A percentile compares a stretch with the other conserved stretches of the same genome.
Conservation (phyloP, 257 asterid genomes). For the Anisodus acutangulus region DNA sequence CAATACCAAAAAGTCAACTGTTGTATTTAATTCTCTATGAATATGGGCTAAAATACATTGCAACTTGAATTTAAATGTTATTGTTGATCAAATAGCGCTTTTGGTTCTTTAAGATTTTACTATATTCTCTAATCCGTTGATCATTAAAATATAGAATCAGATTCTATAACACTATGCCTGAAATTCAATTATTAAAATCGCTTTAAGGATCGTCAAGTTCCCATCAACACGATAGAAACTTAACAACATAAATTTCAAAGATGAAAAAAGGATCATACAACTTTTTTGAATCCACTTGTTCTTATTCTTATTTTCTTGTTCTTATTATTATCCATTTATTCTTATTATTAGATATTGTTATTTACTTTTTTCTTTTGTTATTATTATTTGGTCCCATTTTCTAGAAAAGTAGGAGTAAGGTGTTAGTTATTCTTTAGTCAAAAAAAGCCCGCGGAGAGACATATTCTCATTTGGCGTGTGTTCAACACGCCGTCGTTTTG, state of each 20-base stretch:
- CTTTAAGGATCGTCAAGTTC: background rate
- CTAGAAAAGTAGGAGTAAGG: background rate
- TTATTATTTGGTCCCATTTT: background rate
- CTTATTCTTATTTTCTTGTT: background rate
- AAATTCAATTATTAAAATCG: background rate
- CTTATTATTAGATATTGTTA: background rate
- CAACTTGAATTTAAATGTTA: background rate
- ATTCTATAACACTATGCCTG: background rate
- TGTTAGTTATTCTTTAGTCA: conserved; percentile 14
- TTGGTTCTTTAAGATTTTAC: background rate
- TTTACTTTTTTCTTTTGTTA: background rate
- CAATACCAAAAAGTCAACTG: background rate
- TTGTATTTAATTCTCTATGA: background rate
- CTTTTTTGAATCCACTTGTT: background rate
- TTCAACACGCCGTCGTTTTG: conserved; percentile 40
- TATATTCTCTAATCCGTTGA: background rate
- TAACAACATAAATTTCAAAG: background rate
- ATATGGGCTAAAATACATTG: background rate
- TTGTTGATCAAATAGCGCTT: background rate
- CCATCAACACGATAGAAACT: background rate
- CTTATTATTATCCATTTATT: background rate
- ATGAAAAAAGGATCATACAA: background rate
- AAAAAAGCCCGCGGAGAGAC: conserved; percentile 29
- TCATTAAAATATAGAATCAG: background rate
- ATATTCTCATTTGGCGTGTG: conserved; percentile 41